Percentiles rank a stretch among this genome's conserved stretches.
Evolutionary conservation across 2,329 filamentous ascomycete species (phyloP).

Genomic region (Arthroderma sp.): DNA sequence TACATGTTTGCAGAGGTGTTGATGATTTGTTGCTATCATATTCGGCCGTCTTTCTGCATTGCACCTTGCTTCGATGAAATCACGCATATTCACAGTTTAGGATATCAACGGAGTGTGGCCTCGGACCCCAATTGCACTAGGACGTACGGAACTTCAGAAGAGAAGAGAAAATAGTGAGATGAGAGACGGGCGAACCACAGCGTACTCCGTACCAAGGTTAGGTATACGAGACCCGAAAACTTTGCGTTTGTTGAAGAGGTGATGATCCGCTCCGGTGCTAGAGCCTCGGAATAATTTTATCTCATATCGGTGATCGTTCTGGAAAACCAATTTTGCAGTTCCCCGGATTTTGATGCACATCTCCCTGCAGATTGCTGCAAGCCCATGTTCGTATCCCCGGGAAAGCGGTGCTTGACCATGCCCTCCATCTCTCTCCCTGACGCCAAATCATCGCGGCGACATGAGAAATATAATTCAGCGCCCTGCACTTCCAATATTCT

Average conservation of each 20-base stretch:
- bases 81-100: background rate
- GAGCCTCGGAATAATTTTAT: background rate
- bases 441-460: background rate
- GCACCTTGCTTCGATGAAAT: too few species aligned
- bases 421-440: background rate
- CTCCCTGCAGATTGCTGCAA: background rate
- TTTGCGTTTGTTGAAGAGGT: background rate
- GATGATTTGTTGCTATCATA: too few species aligned
- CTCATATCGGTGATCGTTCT: background rate
- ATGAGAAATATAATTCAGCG: background rate
- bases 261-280: background rate
- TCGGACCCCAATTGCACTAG: background rate
- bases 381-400: background rate
- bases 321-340: background rate
- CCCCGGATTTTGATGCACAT: background rate
- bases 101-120: background rate
- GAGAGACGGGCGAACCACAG: background rate
- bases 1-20: background rate
- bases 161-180: background rate
- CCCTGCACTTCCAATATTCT: background rate
- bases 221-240: background rate
- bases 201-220: background rate
- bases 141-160: background rate
- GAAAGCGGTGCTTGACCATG: background rate
- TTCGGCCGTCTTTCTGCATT: too few species aligned